Evolutionary conservation across 2,329 filamentous ascomycete genomes (phyloP).

Genomic region (Colletotrichum echinochloae): DNA sequence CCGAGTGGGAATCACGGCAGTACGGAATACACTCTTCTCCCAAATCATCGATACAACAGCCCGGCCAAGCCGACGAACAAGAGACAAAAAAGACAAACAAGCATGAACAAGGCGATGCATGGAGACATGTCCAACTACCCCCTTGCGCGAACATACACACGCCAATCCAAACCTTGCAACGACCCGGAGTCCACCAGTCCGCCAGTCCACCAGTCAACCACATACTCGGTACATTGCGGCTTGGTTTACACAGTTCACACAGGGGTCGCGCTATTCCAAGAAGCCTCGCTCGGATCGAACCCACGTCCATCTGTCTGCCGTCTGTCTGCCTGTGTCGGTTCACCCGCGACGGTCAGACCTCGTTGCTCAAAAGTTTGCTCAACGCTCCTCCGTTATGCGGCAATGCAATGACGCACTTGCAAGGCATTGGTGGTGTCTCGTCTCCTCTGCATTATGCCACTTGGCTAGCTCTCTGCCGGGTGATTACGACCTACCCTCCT

Average conservation of each 20-base stretch:
- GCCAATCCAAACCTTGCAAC: background rate
- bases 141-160: background rate
- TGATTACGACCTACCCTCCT: background rate
- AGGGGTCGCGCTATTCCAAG: background rate
- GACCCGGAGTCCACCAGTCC: background rate
- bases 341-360: conserved; percentile 29
- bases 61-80: background rate
- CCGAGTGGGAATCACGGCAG: background rate
- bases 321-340: conserved; percentile 18
- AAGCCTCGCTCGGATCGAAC: conserved; percentile 16
- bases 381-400: conserved; percentile 7
- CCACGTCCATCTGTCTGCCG: background rate
- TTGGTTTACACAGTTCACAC: background rate
- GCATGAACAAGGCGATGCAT: background rate
- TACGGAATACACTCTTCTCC: background rate
- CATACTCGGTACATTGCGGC: too few relatives aligned
- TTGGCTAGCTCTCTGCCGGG: too few relatives aligned
- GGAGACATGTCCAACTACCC: background rate
- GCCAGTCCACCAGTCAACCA: background rate
- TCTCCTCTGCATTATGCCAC: background rate
- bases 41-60: background rate
- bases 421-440: background rate
- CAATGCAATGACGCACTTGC: conserved; percentile 8
- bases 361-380: conserved; percentile 21
- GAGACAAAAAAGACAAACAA: background rate